Percentiles rank a stretch among this genome's conserved stretches.
phyloP scores from a whole-genome alignment of 148 eudicot species.

The Rhododendron molle region DNA sequence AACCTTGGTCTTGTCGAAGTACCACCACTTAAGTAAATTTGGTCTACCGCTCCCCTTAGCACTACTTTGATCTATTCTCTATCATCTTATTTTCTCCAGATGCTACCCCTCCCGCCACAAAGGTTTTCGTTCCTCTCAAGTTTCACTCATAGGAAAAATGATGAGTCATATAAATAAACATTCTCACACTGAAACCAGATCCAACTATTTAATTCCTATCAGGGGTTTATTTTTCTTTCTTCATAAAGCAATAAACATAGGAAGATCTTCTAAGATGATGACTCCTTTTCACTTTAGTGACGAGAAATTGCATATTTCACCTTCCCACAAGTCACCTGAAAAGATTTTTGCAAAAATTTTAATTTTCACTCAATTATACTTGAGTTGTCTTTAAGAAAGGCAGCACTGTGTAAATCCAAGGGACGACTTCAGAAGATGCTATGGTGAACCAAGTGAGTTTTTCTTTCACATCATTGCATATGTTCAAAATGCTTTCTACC shows the following conservation, averaged over 20 bases:
- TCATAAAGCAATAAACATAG: background rate
- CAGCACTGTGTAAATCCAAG: background rate
- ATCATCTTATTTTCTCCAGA: background rate
- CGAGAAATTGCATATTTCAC: background rate
- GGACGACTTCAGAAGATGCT: background rate
- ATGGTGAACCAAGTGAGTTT: background rate
- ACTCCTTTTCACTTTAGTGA: background rate
- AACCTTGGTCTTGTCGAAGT: background rate
- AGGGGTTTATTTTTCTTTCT: background rate
- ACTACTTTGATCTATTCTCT: background rate
- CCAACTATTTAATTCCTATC: background rate
- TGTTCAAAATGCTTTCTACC: background rate
- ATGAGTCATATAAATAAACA: background rate
- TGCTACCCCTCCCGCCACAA: background rate
- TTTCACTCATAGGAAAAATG: background rate
- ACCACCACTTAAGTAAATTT: background rate
- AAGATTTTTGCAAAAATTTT: background rate
- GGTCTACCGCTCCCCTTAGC: background rate
- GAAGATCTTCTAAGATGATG: background rate
- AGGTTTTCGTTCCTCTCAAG: background rate
- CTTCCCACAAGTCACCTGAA: background rate
- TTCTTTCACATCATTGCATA: conserved; percentile 1
- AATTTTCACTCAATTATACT: background rate
- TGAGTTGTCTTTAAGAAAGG: background rate
- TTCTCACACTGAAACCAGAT: background rate